Base-by-base conservation (phyloP, 2,329 filamentous ascomycete species). In the Aureobasidium zeae region DNA sequence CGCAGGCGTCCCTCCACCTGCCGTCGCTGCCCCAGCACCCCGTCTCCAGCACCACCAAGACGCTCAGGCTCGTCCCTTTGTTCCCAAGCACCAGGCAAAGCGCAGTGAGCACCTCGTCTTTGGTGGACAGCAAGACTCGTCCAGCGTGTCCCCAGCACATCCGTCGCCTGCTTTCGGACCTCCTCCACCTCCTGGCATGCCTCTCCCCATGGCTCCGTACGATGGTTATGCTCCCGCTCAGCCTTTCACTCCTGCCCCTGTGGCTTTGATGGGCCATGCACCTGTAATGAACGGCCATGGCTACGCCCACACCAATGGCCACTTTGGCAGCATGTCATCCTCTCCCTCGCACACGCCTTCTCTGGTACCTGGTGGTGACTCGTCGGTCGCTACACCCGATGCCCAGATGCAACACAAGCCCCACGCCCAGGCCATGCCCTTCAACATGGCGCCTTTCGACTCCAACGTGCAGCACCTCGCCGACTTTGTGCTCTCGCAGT, bases 71-170 rank as follows among this genome's bases (percentile, higher is more conserved):
- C 39, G n/a, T 19, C 39, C 39, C 26, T 43, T 43, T 24, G 16
- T 43, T n/a, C 29, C 39, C 30, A 33, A 28, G 22, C 39, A 43
- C 30, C 30, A 43, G 16, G 15, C 31, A 15, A 29, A 22, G n/a
- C 39, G 28, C 12, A 43, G 30, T n/a, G 43, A 45, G 8, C 13
- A 25, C 2, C 53, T 62, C 13, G 55, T 60, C 19, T 64, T 63
- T 46, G 55, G 57, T 22, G 56, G 56, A 20, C 53, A 52, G 13
- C 45, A 53, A 6, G 61, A 57, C 17, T 60, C 60, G 16, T 57
- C 59, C 5, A 57, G 53, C n/a, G 46, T 54, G 22, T 61, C 63
- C 2, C 58, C 57, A 5, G 59, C 39, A 7, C 17, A 11, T 20
- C 31, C 30, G 8, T 21, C 22, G 21, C 25, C 22, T 1, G 29